A percentile compares a stretch with the other conserved stretches of the same genome.
Conservation (phyloP, 108 stramenopile species). For the Fragilaria crotonensis region DNA sequence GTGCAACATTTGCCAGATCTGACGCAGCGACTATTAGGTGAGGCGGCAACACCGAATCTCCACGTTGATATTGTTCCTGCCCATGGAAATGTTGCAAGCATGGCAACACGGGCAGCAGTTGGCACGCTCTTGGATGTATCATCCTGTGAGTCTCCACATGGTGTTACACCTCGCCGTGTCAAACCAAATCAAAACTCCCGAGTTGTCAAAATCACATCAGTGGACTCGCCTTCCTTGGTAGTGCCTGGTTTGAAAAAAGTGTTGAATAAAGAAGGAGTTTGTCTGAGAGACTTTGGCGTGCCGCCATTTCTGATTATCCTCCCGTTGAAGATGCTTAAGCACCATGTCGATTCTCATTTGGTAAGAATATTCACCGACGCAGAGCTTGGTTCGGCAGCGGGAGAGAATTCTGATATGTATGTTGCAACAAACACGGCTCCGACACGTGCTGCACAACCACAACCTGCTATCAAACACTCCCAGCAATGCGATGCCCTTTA, state of each 20-base stretch:
- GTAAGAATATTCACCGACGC: too few species aligned
- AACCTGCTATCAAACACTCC: too few species aligned
- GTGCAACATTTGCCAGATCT: slow-evolving; percentile 20
- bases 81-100: slow-evolving; percentile 22
- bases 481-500: too few species aligned
- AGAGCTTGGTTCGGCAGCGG: too few species aligned
- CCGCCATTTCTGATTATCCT: slow-evolving; percentile 5
- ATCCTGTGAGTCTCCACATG: slow-evolving; percentile 7
- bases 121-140: slow-evolving; percentile 5
- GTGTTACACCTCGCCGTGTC: background rate
- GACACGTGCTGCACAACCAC: too few species aligned
- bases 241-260: slow-evolving; percentile 1
- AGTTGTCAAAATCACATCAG: too few species aligned
- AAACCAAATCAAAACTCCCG: slow-evolving; percentile 2
- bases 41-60: slow-evolving; percentile 6
- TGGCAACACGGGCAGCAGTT: slow-evolving; percentile 24
- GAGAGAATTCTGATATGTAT: too few species aligned
- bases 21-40: slow-evolving; percentile 5
- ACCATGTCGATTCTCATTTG: slow-evolving; percentile 15
- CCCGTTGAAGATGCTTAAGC: slow-evolving; percentile 20
- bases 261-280: slow-evolving; percentile 5
- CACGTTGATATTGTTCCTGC: slow-evolving; percentile 19
- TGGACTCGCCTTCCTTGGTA: too few species aligned
- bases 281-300: slow-evolving; percentile 10
- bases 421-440: too few species aligned